Percentiles rank a stretch among this genome's conserved stretches.
phyloP scores from a whole-genome alignment of 805 yeast genomes.

The Pichia pseudocactophila region DNA sequence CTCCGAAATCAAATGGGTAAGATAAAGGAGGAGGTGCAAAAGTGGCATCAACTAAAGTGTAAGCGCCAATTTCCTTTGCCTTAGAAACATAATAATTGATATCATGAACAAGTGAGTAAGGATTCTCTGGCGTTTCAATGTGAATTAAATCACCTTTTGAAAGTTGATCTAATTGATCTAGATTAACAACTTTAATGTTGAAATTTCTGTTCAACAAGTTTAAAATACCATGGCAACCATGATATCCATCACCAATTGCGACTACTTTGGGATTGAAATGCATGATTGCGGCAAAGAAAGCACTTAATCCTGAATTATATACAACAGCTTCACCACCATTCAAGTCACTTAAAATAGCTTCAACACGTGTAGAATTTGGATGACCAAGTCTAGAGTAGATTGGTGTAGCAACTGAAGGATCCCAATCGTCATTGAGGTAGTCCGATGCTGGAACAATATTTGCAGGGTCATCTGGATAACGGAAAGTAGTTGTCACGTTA shows the following conservation, averaged over 20 bases:
- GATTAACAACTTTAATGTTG: slow-evolving; percentile 41
- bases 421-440: slow-evolving; percentile 9
- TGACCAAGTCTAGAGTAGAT: slow-evolving; percentile 69
- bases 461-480: slow-evolving; percentile 53
- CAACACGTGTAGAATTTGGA: slow-evolving; percentile 63
- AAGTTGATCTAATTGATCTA: slow-evolving; percentile 42
- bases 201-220: slow-evolving; percentile 52
- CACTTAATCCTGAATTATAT: slow-evolving; percentile 74
- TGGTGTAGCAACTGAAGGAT: slow-evolving; percentile 22
- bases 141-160: slow-evolving; percentile 69
- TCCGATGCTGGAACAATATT: slow-evolving; percentile 40
- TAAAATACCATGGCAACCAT: slow-evolving; percentile 72
- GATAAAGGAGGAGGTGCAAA: slow-evolving; percentile 91
- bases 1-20: slow-evolving; percentile 75
- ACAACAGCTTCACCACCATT: slow-evolving; percentile 58
- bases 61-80: slow-evolving; percentile 75
- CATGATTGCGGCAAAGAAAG: slow-evolving; percentile 68
- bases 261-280: slow-evolving; percentile 61
- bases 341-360: slow-evolving; percentile 50
- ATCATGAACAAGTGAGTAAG: slow-evolving; percentile 61
- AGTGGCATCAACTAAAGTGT: slow-evolving; percentile 69
- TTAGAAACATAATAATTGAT: slow-evolving; percentile 51
- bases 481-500: slow-evolving; percentile 70
- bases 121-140: slow-evolving; percentile 84
- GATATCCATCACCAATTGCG: slow-evolving; percentile 75